Evolutionary conservation across 257 asterid species (phyloP), one percentile per base, ranked within the genome.

Genomic region (Primulina tabacum): DNA sequence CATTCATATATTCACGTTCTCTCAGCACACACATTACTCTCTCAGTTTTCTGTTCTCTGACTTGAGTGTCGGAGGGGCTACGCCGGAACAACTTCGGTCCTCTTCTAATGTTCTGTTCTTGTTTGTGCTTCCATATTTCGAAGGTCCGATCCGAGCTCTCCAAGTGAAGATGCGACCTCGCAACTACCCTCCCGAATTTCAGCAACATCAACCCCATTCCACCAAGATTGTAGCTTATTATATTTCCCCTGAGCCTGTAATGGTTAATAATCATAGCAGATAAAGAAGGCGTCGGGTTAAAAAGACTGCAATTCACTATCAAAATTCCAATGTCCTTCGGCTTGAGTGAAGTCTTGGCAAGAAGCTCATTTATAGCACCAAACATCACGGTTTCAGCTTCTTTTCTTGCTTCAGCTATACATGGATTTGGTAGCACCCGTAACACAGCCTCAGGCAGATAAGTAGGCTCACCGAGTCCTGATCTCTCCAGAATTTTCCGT

Each of bases 311-410:
- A 67, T 82, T 82, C 26, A 82, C 87, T 20, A 82, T 59, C 50
- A 79, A 71, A 74, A 82, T 82, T 34, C 87, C 87, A 69, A 82
- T 77, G 71, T 82, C 87, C 71, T 79, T 82, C 4, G 87, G 73
- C 70, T 79, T 79, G 53, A 79, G 18, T 61, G 75, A 69, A 30
- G 84, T 74, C 74, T 82, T 82, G 0, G 77, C 84, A 64, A 82
- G 78, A n/a, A 82, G 84, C 40, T 79, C 84, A 59, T 79, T 82
- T 37, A 82, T 79, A 10, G 87, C 87, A 2, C 87, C 87, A 69
- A 74, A 82, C 87, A 82, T 79, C 3, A 82, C 87, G 37, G 70
- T 56, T 73, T 79, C 84, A 17, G 87, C 87, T 53, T 82, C 87
- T 60, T 77, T 77, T 59, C 84, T 76, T 65, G 87, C 87, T 72